Base-by-base conservation (phyloP, 202 grass and related monocot genomes). In the Panicum virgatum region DNA sequence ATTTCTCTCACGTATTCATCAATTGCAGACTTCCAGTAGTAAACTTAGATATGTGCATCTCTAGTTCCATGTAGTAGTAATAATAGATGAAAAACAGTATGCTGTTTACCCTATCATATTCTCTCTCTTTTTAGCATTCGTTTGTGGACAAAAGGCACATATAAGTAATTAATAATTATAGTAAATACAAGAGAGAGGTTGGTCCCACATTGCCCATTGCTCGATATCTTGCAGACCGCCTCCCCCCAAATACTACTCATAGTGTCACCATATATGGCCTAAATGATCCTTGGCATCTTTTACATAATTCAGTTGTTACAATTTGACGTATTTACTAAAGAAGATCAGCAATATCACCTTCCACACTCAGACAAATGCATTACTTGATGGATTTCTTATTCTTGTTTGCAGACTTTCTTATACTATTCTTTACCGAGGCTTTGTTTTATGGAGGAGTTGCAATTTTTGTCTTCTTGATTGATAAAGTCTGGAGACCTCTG, bases 361-460 rank as follows among this genome's bases (percentile, higher is more conserved):
- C 25, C 73, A 60, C 25, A 37, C 46, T 73, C 6, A 20, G 13
- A 42, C 50, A 22, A 68, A 69, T 56, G 50, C 26, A 79, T 37
- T 83, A 69, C 36, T 43, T 90, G 68, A 86, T 64, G 56, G 25
- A 42, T 37, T 86, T 3, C 43, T 65, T 75, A 5, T 67, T 79
- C 30, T 60, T 73, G 1, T 68, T 70, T 82, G 71, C 92, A 98
- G 96, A 98, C 86, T 98, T 98, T 66, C 96, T 98, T 66, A 98
- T 98, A 92, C 42, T 99, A 56, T 96, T 99, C 91, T 99, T 99
- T 77, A 99, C 92, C 0, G 96, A 99, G 90, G 96, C 96, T 68
- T 81, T 99, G 69, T 99, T 99, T 66, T 99, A 96, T 12, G 80
- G 78, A 63, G 96, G 96, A 75, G 90, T 94, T 47, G 91, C 84